Conservation (phyloP, 139 green algal species). For the Ostreobium quekettii region DNA sequence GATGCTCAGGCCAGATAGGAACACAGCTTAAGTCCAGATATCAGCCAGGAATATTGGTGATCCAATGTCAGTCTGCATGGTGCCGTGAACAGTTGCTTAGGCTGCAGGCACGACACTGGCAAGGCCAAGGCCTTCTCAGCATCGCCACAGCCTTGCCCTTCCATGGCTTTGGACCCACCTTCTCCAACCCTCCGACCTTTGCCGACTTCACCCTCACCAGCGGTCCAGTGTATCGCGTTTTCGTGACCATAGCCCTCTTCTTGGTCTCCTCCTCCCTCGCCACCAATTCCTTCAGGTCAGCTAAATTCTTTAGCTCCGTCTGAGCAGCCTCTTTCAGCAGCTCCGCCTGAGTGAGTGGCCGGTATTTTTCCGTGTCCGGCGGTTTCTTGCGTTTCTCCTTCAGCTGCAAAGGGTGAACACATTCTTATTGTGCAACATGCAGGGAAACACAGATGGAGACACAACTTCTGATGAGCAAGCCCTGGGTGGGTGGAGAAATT, state of each 20-base stretch:
- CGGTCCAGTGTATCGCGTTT: conserved; percentile 34
- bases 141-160: too few species aligned
- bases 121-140: too few species aligned
- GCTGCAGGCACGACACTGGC: too few species aligned
- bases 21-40: too few species aligned
- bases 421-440: background rate
- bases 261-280: conserved; percentile 29
- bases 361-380: conserved; percentile 15
- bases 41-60: too few species aligned
- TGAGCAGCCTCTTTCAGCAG: conserved; percentile 66
- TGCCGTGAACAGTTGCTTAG: too few species aligned
- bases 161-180: too few species aligned
- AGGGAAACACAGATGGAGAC: conserved; percentile 1
- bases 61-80: too few species aligned
- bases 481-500: too few species aligned
- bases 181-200: background rate
- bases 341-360: conserved; percentile 60
- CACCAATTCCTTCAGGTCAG: conserved; percentile 37
- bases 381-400: background rate
- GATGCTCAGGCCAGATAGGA: too few species aligned
- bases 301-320: conserved; percentile 63
- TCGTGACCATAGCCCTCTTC: conserved; percentile 22
- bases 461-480: too few species aligned
- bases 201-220: conserved; percentile 37
- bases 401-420: background rate